Percentiles rank a stretch among this genome's conserved stretches.
Evolutionary conservation across 345 rosid species (phyloP).

Genomic region (Citrus medica): DNA sequence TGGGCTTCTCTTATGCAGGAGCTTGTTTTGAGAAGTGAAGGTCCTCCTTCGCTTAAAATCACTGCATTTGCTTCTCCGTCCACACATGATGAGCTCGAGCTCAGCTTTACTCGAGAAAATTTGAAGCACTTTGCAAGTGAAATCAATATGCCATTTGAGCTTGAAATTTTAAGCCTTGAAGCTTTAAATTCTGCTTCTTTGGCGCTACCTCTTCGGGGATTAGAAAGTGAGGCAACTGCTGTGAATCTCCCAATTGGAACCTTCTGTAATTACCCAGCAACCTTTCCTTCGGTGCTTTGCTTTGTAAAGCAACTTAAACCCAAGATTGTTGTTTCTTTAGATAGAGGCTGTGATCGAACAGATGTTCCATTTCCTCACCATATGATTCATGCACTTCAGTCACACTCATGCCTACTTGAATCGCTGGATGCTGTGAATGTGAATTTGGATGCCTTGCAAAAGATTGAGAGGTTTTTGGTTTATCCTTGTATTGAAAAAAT

Average conservation of each 20-base stretch:
- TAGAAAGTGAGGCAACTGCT: constrained; percentile 56
- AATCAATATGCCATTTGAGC: constrained; percentile 60
- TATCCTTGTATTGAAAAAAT: constrained; percentile 68
- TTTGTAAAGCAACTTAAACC: constrained; percentile 79
- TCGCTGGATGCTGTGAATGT: constrained; percentile 83
- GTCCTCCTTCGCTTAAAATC: constrained; percentile 57
- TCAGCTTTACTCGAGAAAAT: constrained; percentile 65
- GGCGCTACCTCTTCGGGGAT: constrained; percentile 22
- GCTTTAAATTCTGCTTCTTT: constrained; percentile 48
- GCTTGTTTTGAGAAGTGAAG: constrained; percentile 54
- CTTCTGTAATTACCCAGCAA: constrained; percentile 50
- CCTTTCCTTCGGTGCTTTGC: constrained; percentile 56
- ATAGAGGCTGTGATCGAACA: constrained; percentile 72
- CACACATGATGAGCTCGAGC: constrained; percentile 54
- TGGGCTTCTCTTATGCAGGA: constrained; percentile 97
- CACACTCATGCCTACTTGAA: constrained; percentile 59
- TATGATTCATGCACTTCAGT: constrained; percentile 61
- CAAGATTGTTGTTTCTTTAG: constrained; percentile 72
- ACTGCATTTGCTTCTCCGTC: constrained; percentile 67
- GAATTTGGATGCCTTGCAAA: constrained; percentile 62
- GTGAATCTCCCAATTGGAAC: constrained; percentile 70
- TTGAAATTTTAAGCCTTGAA: constrained; percentile 61
- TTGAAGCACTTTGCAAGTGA: constrained; percentile 71
- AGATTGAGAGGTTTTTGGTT: constrained; percentile 77
- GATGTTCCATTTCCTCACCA: constrained; percentile 82